Conservation (phyloP, 169 alveolate species). For the Plasmodium knowlesi region DNA sequence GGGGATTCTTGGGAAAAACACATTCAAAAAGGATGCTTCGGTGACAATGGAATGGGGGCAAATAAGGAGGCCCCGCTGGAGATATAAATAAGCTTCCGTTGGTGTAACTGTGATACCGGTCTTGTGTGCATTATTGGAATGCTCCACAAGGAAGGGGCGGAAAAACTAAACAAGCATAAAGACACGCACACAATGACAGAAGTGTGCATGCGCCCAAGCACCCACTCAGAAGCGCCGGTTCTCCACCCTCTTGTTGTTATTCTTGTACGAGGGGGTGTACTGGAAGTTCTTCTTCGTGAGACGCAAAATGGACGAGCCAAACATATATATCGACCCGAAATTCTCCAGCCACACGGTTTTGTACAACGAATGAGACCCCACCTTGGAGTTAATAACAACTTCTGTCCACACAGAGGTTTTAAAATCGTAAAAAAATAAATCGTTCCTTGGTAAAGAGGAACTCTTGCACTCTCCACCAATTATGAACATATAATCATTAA, state of each 20-base stretch:
- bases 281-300: constrained; percentile 70
- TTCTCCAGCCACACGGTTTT: constrained; percentile 71
- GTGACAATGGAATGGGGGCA: neutral
- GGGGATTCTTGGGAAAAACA: neutral
- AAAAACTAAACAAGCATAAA: neutral
- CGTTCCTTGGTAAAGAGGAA: constrained; percentile 68
- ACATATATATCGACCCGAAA: constrained; percentile 72
- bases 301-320: constrained; percentile 67
- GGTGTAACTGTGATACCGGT: neutral
- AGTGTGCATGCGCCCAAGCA: neutral
- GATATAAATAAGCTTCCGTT: neutral
- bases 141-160: neutral
- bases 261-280: constrained; percentile 60
- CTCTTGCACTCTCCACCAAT: constrained; percentile 67
- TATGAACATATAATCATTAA: constrained; percentile 73
- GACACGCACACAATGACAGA: neutral
- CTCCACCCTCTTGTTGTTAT: neutral
- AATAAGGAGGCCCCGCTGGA: neutral
- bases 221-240: neutral
- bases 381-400: constrained; percentile 42
- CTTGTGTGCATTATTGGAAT: neutral
- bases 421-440: constrained; percentile 64
- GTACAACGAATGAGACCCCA: constrained; percentile 38
- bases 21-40: neutral
- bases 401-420: constrained; percentile 71